Percentiles rank a stretch among this genome's conserved stretches.
Evolutionary conservation across 2,329 filamentous ascomycete species (phyloP).

Genomic region (Fusarium sp.): DNA sequence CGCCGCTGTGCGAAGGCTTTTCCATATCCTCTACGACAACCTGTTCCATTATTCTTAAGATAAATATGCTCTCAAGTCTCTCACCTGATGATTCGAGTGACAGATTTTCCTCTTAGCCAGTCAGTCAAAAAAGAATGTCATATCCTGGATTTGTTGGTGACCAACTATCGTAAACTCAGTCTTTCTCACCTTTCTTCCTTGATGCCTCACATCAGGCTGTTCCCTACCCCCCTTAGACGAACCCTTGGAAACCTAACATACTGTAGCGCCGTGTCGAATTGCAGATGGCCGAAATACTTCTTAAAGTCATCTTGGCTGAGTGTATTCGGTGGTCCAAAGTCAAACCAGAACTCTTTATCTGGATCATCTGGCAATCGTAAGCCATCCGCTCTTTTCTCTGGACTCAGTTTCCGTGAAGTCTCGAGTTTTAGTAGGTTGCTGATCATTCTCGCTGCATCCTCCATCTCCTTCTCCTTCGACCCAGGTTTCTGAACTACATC

Average conservation of each 20-base stretch:
- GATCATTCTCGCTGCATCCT: background rate
- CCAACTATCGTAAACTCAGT: too few species aligned
- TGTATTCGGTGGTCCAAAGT: background rate
- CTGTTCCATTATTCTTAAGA: background rate
- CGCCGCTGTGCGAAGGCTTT: constrained; percentile 13
- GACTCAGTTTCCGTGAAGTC: background rate
- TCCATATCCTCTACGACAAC: constrained; percentile 13
- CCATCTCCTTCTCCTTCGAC: background rate
- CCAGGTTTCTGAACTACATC: accelerated
- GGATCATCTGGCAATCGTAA: background rate
- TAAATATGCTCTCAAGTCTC: too few species aligned
- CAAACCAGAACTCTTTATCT: background rate
- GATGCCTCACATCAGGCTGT: background rate
- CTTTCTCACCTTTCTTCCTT: background rate
- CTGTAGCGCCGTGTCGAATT: constrained; percentile 1
- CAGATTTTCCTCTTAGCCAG: background rate
- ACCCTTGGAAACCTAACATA: constrained; percentile 13
- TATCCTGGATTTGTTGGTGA: background rate
- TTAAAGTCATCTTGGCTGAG: background rate
- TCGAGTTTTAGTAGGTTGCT: background rate
- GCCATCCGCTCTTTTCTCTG: background rate
- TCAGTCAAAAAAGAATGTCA: constrained; percentile 16
- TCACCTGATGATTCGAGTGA: constrained; percentile 7
- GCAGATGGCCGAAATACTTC: constrained; percentile 2
- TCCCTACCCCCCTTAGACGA: background rate